Conservation (phyloP, 2,329 filamentous ascomycete genomes). For the Ophiocordyceps sinensis region DNA sequence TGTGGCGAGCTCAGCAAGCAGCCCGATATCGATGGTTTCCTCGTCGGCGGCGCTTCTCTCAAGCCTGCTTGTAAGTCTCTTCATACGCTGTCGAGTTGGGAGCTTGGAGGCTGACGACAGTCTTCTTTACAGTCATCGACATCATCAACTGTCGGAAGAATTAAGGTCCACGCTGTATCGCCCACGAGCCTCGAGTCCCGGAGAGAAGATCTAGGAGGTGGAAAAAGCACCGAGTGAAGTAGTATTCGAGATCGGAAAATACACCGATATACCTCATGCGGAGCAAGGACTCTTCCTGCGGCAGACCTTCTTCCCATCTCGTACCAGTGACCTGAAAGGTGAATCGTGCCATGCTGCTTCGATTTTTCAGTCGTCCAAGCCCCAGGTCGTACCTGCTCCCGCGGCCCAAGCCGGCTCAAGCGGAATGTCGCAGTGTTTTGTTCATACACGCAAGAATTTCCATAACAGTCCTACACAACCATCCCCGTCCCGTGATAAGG, state of each 20-base stretch:
- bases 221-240: neutral
- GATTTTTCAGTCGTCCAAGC: no score
- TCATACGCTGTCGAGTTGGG: neutral
- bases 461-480: conserved; percentile 24
- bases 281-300: neutral
- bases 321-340: neutral
- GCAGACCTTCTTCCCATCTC: neutral
- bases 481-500: conserved; percentile 50
- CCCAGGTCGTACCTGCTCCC: no score
- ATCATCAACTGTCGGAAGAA: conserved; percentile 41
- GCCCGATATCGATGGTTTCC: conserved; percentile 92
- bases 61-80: conserved; percentile 75
- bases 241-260: neutral
- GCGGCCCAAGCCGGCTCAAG: no score
- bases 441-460: neutral
- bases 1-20: conserved; percentile 84
- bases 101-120: neutral
- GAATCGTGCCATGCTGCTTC: no score
- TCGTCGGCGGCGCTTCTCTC: conserved; percentile 89
- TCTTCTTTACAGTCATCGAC: conserved; percentile 34
- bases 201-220: neutral
- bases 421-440: no score
- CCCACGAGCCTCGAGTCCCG: neutral
- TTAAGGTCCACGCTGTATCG: conserved; percentile 16
- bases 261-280: neutral